Evolutionary conservation across 208 protist species (phyloP), one percentile per base, ranked within the genome.

Genomic region (Endotrypanum monterogeii): DNA sequence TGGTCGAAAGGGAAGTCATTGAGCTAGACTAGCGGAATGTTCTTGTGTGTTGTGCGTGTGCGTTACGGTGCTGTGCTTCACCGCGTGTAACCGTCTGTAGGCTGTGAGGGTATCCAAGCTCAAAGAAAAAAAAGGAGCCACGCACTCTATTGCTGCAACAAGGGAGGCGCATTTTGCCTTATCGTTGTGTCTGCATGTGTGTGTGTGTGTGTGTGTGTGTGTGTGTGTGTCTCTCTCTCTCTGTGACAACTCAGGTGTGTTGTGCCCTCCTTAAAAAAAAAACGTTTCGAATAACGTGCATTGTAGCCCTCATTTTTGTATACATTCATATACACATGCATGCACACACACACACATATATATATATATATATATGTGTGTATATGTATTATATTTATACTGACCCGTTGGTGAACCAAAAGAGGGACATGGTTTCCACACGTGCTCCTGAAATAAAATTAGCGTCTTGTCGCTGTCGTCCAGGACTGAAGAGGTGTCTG

Each of bases 21-120:
- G 37, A 73, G 28, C 46, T 78, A 55, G 66, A 78, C 50, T 65
- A 65, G 11, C 60, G 8, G 37, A 5, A 11, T 18, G 32, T 18
- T 14, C 14, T 14, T 65, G 35, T 48, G 44, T 48, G 44, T 48
- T 23, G 28, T 25, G 23, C 20, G 20, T 4, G 37, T 14, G 5
- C 7, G 25, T 39, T 4, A 23, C 37, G 2, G 60, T 65, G 60
- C 12, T 44, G 37, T 44, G 37, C 3, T 44, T 65, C 37, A 23
- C 37, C 23, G 16, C 6, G 32, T 25, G 46, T 44, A 11, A 30
- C 60, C 39, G 60, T 20, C 18, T 12, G 20, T 9, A 32, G 39
- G 16, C 16, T 18, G 23, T 14, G 9, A 23, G 20, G n/a, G 37
- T n/a, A 65, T 23, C 44, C 8, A 48, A 48, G 44, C 44, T 48